Percentiles rank a stretch among this genome's conserved stretches.
Evolutionary conservation across 108 stramenopile genomes (phyloP).

Genomic region (Cyclostephanos tholiformis): DNA sequence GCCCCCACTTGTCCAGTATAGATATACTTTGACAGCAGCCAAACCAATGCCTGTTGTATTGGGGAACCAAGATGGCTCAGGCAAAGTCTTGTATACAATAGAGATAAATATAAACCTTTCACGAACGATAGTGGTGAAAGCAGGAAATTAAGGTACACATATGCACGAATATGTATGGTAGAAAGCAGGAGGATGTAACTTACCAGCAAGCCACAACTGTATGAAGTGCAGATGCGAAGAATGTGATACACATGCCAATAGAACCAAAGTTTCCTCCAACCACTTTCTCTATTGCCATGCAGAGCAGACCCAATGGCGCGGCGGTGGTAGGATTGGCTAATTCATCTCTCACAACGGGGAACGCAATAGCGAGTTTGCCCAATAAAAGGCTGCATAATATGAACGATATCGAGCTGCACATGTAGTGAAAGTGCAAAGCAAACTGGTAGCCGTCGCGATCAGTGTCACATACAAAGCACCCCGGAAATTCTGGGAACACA

Average conservation of each 20-base stretch:
- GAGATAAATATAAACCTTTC: slow-evolving; percentile 78
- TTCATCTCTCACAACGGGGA: slow-evolving; percentile 51
- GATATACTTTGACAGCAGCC: slow-evolving; percentile 40
- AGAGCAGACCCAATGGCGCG: slow-evolving; percentile 44
- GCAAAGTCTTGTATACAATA: slow-evolving; percentile 49
- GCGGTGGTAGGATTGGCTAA: slow-evolving; percentile 48
- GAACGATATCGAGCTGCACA: slow-evolving; percentile 40
- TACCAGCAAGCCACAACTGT: slow-evolving; percentile 35
- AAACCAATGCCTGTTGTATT: slow-evolving; percentile 53
- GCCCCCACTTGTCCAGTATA: slow-evolving; percentile 44
- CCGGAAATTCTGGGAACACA: slow-evolving; percentile 78
- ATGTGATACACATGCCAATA: slow-evolving; percentile 26
- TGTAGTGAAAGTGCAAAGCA: slow-evolving; percentile 37
- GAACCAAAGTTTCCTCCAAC: slow-evolving; percentile 46
- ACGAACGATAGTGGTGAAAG: not conserved
- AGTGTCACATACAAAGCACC: slow-evolving; percentile 84
- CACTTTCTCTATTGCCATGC: slow-evolving; percentile 44
- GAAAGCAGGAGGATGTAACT: slow-evolving; percentile 3
- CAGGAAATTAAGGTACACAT: not conserved
- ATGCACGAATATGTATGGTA: not conserved
- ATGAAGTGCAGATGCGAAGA: slow-evolving; percentile 26
- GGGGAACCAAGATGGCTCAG: slow-evolving; percentile 49
- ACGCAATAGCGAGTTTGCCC: slow-evolving; percentile 41
- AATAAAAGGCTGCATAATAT: slow-evolving; percentile 25
- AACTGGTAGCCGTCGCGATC: slow-evolving; percentile 25